Conservation (phyloP, 1,139 yeast genomes). For the Saccharomyces uvarum region DNA sequence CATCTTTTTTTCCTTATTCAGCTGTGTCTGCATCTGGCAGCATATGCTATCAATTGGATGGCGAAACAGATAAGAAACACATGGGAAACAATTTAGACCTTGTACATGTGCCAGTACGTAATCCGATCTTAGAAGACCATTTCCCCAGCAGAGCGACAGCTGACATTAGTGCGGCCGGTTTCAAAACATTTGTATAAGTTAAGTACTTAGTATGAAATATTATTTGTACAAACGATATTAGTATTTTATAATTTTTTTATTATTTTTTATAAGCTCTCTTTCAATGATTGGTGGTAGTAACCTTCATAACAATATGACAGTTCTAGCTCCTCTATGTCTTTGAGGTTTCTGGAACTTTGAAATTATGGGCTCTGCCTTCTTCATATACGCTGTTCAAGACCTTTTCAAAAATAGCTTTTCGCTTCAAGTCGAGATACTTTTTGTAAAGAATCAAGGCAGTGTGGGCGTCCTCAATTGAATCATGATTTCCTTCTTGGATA, state of each 20-base stretch:
- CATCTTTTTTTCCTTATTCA: background rate
- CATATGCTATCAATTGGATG: background rate
- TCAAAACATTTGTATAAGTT: background rate
- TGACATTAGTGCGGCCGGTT: background rate
- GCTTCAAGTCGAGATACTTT: slow-evolving; percentile 56
- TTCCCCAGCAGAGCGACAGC: background rate
- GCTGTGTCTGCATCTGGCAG: background rate
- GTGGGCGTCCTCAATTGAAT: slow-evolving; percentile 91
- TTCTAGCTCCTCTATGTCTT: background rate
- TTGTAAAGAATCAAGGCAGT: slow-evolving; percentile 76
- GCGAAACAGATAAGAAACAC: background rate
- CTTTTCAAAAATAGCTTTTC: slow-evolving; percentile 51
- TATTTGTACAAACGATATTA: background rate
- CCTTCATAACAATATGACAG: background rate
- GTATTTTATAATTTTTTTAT: background rate
- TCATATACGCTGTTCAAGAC: slow-evolving; percentile 60
- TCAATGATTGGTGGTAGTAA: background rate
- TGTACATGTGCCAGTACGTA: too few species aligned
- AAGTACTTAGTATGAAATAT: background rate
- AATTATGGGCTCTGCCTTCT: slow-evolving; percentile 62
- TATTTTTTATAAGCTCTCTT: background rate
- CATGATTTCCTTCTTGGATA: slow-evolving; percentile 91
- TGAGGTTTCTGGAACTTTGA: slow-evolving; percentile 43
- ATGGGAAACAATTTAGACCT: background rate
- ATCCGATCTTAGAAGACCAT: background rate